Evolutionary conservation across 257 asterid species (phyloP).

Genomic region (Solanum medicagineum): DNA sequence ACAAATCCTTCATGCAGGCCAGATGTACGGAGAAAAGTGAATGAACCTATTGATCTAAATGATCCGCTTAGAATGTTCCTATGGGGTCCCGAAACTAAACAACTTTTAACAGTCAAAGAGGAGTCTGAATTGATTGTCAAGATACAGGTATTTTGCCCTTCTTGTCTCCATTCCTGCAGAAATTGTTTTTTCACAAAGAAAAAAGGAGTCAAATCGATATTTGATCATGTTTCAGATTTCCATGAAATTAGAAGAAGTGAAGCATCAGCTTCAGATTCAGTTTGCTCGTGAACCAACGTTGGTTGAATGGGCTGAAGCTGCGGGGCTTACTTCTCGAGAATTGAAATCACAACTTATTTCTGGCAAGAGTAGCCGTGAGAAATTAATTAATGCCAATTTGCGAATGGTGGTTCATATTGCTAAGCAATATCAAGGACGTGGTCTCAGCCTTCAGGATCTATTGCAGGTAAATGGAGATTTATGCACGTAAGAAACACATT

Average conservation of each 20-base stretch:
- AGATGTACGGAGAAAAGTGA: slow-evolving; percentile 24
- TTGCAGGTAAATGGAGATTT: slow-evolving; percentile 51
- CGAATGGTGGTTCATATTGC: slow-evolving; percentile 92
- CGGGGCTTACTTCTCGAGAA: slow-evolving; percentile 42
- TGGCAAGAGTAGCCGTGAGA: slow-evolving; percentile 65
- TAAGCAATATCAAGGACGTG: slow-evolving; percentile 82
- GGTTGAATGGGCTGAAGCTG: slow-evolving; percentile 76
- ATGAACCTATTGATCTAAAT: slow-evolving; percentile 30
- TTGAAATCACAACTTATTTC: slow-evolving; percentile 44
- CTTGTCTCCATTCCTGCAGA: background rate
- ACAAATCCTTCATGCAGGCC: slow-evolving; percentile 21
- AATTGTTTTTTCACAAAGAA: background rate
- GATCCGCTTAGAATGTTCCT: slow-evolving; percentile 57
- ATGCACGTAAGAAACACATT: background rate
- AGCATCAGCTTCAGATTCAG: slow-evolving; percentile 36
- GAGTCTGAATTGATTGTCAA: slow-evolving; percentile 54
- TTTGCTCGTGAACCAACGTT: slow-evolving; percentile 69
- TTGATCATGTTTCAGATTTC: slow-evolving; percentile 30
- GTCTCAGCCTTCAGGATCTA: slow-evolving; percentile 74
- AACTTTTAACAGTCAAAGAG: slow-evolving; percentile 59
- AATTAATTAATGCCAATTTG: slow-evolving; percentile 72
- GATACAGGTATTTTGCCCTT: slow-evolving; percentile 50
- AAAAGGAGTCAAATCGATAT: background rate
- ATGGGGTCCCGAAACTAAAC: slow-evolving; percentile 58
- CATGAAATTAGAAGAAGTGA: slow-evolving; percentile 53